A percentile compares a stretch with the other conserved stretches of the same genome.
These are phyloP conservation scores for Fraxinus platypoda DNA, from an alignment of 305 asterid genomes.

Conservation along the genomic window DNA sequence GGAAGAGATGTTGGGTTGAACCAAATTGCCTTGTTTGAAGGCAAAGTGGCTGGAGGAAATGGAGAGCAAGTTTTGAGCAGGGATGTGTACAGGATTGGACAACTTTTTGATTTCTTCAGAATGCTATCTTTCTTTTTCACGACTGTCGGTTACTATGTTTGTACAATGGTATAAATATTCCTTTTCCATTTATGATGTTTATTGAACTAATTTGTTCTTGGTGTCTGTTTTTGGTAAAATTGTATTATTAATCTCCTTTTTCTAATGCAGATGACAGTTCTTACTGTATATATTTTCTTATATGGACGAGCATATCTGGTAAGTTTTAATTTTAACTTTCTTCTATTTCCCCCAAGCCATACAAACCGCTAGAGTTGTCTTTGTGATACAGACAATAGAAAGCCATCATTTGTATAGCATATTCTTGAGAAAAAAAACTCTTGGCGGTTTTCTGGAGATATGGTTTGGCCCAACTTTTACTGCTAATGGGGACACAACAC, in stretches of 20 bases:
- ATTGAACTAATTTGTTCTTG: constrained; percentile 3
- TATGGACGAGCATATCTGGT: constrained; percentile 98
- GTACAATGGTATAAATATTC: constrained; percentile 87
- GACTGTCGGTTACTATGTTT: constrained; percentile 91
- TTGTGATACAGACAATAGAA: not conserved
- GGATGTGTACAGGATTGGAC: constrained; percentile 96
- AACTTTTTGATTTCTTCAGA: constrained; percentile 92
- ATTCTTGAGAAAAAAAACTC: not conserved
- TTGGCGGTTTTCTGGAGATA: not conserved
- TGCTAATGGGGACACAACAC: constrained; percentile 11
- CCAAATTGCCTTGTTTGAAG: constrained; percentile 97
- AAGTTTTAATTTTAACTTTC: constrained; percentile 36
- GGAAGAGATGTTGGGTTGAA: constrained; percentile 99
- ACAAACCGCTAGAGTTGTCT: not conserved
- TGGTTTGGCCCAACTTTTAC: not conserved
- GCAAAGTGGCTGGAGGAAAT: constrained; percentile 98
- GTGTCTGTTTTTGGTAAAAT: constrained; percentile 20
- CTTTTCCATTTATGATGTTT: not conserved
- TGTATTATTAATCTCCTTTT: constrained; percentile 26
- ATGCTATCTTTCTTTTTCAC: constrained; percentile 95
- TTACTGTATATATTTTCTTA: constrained; percentile 82
- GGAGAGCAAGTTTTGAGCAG: constrained; percentile 99
- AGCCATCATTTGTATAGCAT: constrained; percentile 3
- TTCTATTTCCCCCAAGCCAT: not conserved
- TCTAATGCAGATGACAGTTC: constrained; percentile 92